Evolutionary conservation across 441 rosid genomes (phyloP).

Genomic region (Populus hybrid): DNA sequence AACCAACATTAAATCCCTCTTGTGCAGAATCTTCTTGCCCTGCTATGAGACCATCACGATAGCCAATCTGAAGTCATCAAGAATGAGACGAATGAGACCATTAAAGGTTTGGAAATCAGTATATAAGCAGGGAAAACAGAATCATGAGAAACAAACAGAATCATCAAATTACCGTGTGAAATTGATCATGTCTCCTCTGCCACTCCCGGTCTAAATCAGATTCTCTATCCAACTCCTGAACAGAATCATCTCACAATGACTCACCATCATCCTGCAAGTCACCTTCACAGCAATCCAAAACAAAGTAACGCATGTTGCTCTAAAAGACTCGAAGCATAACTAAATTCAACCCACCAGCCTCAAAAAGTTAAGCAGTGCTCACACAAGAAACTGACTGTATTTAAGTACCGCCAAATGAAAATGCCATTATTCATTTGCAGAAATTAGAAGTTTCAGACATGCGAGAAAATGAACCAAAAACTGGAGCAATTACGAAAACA

Average conservation of each 20-base stretch:
- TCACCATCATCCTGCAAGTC: background rate
- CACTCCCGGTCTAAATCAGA: background rate
- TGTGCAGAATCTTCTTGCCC: constrained; percentile 62
- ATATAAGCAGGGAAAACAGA: background rate
- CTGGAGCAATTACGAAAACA: background rate
- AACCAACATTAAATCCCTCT: constrained; percentile 76
- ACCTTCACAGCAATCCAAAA: background rate
- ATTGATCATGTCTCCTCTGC: background rate
- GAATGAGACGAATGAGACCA: background rate
- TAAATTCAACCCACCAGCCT: background rate
- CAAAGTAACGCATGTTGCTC: background rate
- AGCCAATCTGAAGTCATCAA: background rate
- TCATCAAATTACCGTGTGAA: background rate
- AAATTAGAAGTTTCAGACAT: background rate
- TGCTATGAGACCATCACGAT: constrained; percentile 6
- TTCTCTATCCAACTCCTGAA: background rate
- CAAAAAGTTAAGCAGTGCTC: background rate
- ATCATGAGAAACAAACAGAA: background rate
- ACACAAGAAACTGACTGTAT: background rate
- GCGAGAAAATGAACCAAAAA: background rate
- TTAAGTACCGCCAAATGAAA: background rate
- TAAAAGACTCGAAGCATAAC: background rate
- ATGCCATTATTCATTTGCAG: background rate
- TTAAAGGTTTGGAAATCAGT: background rate
- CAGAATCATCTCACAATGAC: background rate